Percentiles rank a stretch among this genome's conserved stretches.
Evolutionary conservation across 1,284 basidiomycete species (phyloP).

Genomic region (Flammula alnicola): DNA sequence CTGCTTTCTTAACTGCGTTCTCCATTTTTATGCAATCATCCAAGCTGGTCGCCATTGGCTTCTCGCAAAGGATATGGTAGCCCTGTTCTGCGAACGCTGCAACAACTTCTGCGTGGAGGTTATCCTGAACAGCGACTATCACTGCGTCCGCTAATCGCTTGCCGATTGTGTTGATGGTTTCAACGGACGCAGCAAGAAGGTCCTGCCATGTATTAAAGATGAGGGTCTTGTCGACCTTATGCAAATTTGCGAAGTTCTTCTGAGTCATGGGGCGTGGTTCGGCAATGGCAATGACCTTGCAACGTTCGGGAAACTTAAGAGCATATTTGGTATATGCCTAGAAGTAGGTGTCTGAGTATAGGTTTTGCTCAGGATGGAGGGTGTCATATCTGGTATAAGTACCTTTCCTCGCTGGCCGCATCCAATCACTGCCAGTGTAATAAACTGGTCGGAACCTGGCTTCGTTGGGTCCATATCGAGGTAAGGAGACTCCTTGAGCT

Average conservation of each 20-base stretch:
- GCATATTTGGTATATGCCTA: constrained; percentile 75
- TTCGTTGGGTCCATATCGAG: constrained; percentile 15
- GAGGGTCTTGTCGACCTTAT: constrained; percentile 65
- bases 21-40: constrained; percentile 80
- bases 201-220: constrained; percentile 78
- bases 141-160: constrained; percentile 81
- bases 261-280: constrained; percentile 78
- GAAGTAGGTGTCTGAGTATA: too few relatives aligned
- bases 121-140: constrained; percentile 77
- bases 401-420: constrained; percentile 84
- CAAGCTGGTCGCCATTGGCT: constrained; percentile 83
- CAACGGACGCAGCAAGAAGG: constrained; percentile 67
- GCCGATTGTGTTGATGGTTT: constrained; percentile 62
- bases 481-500: constrained; percentile 27
- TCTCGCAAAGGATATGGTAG: constrained; percentile 89
- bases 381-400: constrained; percentile 9
- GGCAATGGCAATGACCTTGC: constrained; percentile 81
- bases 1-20: constrained; percentile 65
- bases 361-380: not conserved
- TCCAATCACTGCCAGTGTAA: constrained; percentile 67
- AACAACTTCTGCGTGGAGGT: constrained; percentile 76
- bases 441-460: constrained; percentile 31
- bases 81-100: constrained; percentile 78
- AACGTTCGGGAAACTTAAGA: constrained; percentile 58
- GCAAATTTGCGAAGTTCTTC: constrained; percentile 54